Evolutionary conservation across 371 early-diverging fungal genomes (phyloP), one percentile per base, ranked within the genome.

Genomic region (Mortierella sp.): DNA sequence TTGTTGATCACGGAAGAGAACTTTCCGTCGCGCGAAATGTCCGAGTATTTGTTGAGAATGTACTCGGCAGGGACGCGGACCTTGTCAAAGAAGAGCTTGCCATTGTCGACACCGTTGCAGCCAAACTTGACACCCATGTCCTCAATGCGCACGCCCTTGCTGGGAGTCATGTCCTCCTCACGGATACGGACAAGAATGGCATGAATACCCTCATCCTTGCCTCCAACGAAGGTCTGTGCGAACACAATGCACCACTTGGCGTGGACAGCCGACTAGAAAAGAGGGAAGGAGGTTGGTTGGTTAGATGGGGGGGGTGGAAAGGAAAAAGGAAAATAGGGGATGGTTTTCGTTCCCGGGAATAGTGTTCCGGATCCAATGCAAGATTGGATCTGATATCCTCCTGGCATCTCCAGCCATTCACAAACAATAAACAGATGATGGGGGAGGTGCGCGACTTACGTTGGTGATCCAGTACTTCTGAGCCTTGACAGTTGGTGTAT

Each of bases 401-500:
- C n/a, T n/a, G n/a, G n/a, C n/a, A n/a, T n/a, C n/a, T n/a, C n/a
- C n/a, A n/a, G n/a, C n/a, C n/a, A n/a, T n/a, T n/a, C n/a, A n/a
- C n/a, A n/a, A n/a, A n/a, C n/a, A n/a, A n/a, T n/a, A n/a, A n/a
- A n/a, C n/a, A n/a, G n/a, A n/a, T n/a, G n/a, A n/a, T n/a, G n/a
- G n/a, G n/a, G n/a, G n/a, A n/a, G n/a, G n/a, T n/a, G n/a, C n/a
- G n/a, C n/a, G n/a, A n/a, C n/a, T 51, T 66, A 78, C 80, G 55
- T 83, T 81, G 40, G 85, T 88, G 60, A 90, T 86, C 91, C 91
- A 91, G 78, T 87, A 89, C 69, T 91, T 90, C 63, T 86, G 86
- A 22, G 85, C 84, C 13, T 85, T 67, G 22, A 81, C 78, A 6
- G 86, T 71, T 6, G 92, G 92, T 49, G 89, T 89, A 72, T 92